phyloP scores from a whole-genome alignment of 495 filamentous ascomycete species.

The Aspergillus nanangensis region DNA sequence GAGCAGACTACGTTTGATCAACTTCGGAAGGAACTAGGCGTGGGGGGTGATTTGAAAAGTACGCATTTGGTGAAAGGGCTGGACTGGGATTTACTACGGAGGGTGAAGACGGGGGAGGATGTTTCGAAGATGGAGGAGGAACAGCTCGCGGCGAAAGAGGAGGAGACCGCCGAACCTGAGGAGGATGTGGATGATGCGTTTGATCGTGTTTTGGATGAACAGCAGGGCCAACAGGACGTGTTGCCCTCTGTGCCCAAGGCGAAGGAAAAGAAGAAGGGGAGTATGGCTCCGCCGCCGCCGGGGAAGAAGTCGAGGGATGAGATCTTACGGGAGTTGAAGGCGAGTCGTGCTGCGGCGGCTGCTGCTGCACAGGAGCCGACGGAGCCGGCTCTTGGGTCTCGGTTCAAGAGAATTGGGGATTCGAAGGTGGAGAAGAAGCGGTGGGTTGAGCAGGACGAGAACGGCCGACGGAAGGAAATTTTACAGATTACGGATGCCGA shows the following conservation, averaged over 20 bases:
- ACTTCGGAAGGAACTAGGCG: constrained; percentile 63
- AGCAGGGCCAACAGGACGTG: constrained; percentile 55
- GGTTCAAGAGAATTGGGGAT: constrained; percentile 75
- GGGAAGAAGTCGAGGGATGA: constrained; percentile 75
- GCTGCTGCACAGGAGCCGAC: constrained; percentile 50
- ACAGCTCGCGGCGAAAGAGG: constrained; percentile 13
- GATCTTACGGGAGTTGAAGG: constrained; percentile 77
- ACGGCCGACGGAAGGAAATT: constrained; percentile 67
- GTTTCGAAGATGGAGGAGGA: constrained; percentile 34
- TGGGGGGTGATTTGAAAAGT: constrained; percentile 73
- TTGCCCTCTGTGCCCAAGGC: constrained; percentile 33
- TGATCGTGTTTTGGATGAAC: constrained; percentile 62
- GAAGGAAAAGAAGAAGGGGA: constrained; percentile 70
- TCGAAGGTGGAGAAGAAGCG: constrained; percentile 54
- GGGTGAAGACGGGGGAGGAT: constrained; percentile 70
- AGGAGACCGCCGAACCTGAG: constrained; percentile 16
- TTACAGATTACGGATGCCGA: constrained; percentile 82
- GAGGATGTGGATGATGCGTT: constrained; percentile 70
- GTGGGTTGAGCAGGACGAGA: constrained; percentile 69
- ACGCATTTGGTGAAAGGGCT: constrained; percentile 90
- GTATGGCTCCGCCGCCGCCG: constrained; percentile 60
- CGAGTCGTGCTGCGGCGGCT: constrained; percentile 54
- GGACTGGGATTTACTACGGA: constrained; percentile 75
- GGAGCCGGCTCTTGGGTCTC: constrained; percentile 60
- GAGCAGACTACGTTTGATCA: constrained; percentile 69